Conservation (phyloP, 352 stramenopile species). For the Phytophthora vignae region DNA sequence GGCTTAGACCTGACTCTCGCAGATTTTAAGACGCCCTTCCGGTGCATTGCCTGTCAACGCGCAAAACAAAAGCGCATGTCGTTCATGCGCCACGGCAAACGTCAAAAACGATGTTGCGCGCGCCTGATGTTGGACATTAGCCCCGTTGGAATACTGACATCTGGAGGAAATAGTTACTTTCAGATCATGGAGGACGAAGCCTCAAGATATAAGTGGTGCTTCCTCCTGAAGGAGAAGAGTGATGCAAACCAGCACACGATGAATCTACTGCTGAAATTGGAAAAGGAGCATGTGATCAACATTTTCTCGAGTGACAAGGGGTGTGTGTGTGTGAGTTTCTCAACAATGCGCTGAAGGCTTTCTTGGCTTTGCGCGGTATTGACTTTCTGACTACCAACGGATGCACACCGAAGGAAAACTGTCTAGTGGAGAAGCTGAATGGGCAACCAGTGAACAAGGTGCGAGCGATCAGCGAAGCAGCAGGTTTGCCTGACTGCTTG, state of each 20-base stretch:
- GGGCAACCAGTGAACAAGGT: too few relatives aligned
- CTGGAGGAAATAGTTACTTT: conserved; percentile 7
- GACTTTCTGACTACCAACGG: background rate
- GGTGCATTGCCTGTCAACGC: conserved; percentile 8
- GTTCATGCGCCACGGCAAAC: background rate
- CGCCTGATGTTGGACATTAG: conserved; percentile 5
- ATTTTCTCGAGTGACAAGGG: conserved; percentile 8
- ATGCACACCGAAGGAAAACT: too few relatives aligned
- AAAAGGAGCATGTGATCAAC: background rate
- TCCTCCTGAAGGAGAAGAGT: background rate
- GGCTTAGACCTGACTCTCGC: background rate
- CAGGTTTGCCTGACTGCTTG: too few relatives aligned
- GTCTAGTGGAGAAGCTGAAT: too few relatives aligned
- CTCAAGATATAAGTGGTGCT: background rate
- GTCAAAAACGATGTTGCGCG: background rate
- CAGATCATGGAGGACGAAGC: conserved; percentile 1
- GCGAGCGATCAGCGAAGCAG: too few relatives aligned
- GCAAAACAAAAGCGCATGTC: conserved; percentile 3
- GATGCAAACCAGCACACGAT: background rate
- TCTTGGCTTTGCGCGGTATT: background rate
- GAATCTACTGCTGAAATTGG: background rate
- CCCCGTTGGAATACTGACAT: background rate
- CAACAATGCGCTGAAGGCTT: background rate
- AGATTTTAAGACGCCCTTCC: background rate
- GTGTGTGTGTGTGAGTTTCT: conserved; percentile 1